Evolutionary conservation across 441 rosid genomes (phyloP), one percentile per base, ranked within the genome.

Genomic region (Populus hybrid): DNA sequence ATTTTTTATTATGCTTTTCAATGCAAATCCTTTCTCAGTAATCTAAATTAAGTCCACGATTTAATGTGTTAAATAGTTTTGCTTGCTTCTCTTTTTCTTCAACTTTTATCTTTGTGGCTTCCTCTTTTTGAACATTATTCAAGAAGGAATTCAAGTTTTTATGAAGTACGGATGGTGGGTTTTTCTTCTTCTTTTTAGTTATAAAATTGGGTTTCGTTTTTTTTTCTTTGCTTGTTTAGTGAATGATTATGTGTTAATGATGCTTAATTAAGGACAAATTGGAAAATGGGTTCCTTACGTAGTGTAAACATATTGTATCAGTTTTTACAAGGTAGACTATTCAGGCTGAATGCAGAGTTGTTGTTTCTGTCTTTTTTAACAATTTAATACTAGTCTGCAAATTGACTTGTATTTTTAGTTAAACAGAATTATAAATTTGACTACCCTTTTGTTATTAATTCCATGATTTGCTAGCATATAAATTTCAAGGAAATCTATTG

Each of bases 341-440:
- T 35, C 38, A 5, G 38, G 32, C 16, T 70, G 53, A n/a, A 21
- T 7, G 23, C 53, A 12, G 57, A 61, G 74, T 74, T 75, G 86
- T 82, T 78, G 75, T 69, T 73, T 72, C 70, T 76, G 11, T 59
- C 70, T 53, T 35, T 34, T 71, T 70, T 78, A 46, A 70, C 78
- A 32, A 76, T 78, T 77, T 80, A 68, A 67, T 72, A 32, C 64
- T 32, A 66, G 6, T 53, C 8, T 53, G 61, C 61, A 53, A 16
- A 53, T 53, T 18, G 61, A 18, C n/a, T 53, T 53, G 6, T 53
- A 53, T 53, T 5, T 53, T 6, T 53, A 53, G 61, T 18, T 53
- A 53, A 53, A 53, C 8, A 53, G 61, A 53, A 18, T 18, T 53
- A 53, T 53, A 53, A 53, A 18, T 16, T 53, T 53, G 61, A 53